Evolutionary conservation across 139 green algal species (phyloP).

Genomic region (Chlamydomonas asymmetrica): DNA sequence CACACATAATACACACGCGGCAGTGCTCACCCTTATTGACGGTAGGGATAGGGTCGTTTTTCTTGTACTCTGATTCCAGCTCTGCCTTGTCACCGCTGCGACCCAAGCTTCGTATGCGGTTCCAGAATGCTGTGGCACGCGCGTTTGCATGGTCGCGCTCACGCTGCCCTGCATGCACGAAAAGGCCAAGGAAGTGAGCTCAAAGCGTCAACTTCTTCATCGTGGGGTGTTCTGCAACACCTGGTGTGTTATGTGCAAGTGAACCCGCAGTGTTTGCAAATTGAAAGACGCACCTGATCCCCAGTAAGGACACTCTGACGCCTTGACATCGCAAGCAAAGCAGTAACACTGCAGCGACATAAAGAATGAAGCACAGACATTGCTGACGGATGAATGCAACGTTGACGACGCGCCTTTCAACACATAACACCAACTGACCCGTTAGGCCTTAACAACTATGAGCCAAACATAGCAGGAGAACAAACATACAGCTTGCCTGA

Average conservation of each 20-base stretch:
- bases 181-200: too few species aligned
- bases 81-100: not conserved
- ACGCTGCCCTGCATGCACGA: slow-evolving; percentile 15
- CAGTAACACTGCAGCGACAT: slow-evolving; percentile 67
- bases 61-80: slow-evolving; percentile 13
- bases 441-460: too few species aligned
- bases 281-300: slow-evolving; percentile 30
- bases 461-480: too few species aligned
- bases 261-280: not conserved
- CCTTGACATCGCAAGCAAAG: slow-evolving; percentile 53
- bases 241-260: not conserved
- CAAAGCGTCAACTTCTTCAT: too few species aligned
- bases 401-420: not conserved
- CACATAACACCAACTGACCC: not conserved
- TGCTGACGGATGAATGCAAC: too few species aligned
- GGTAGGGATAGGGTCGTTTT: not conserved
- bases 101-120: not conserved
- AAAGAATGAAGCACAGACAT: too few species aligned
- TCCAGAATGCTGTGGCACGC: slow-evolving; percentile 23
- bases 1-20: too few species aligned
- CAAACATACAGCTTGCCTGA: not conserved
- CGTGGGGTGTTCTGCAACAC: too few species aligned
- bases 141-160: slow-evolving; percentile 50
- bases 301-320: slow-evolving; percentile 44
- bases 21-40: too few species aligned